Evolutionary conservation across 768 basidiomycete species (phyloP).

Genomic region (Cyclocybe aegerita): DNA sequence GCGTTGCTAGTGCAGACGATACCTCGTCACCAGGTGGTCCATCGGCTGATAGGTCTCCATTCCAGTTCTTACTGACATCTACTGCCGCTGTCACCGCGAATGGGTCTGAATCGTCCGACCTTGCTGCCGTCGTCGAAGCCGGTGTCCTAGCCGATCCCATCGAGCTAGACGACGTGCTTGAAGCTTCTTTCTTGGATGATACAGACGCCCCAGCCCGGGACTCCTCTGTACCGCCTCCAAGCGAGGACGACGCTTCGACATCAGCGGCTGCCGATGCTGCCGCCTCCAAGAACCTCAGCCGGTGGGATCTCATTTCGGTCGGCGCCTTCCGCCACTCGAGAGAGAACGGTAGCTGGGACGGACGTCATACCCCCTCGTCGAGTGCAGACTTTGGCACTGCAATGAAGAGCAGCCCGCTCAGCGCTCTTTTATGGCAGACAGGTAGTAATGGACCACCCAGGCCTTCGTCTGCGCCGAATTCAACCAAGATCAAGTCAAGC

Average conservation of each 20-base stretch:
- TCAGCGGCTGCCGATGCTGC: constrained; percentile 32
- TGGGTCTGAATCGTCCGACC: constrained; percentile 9
- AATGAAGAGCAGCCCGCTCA: constrained; percentile 56
- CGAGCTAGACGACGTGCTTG: constrained; percentile 74
- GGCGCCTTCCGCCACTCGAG: constrained; percentile 70
- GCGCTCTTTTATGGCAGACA: constrained; percentile 54
- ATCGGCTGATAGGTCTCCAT: constrained; percentile 11
- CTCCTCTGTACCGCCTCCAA: too few relatives aligned
- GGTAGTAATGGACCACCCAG: neutral
- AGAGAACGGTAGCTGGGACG: constrained; percentile 27
- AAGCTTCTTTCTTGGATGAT: constrained; percentile 65
- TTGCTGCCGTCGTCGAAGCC: constrained; percentile 7
- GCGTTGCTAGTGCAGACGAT: constrained; percentile 9
- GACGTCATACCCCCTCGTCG: constrained; percentile 23
- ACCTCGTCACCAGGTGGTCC: constrained; percentile 2
- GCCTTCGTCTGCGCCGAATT: constrained; percentile 7
- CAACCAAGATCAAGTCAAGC: constrained; percentile 18
- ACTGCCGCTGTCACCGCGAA: constrained; percentile 9
- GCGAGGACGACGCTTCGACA: neutral
- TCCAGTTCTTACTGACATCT: constrained; percentile 14
- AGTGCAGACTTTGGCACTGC: constrained; percentile 46
- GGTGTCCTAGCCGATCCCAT: constrained; percentile 43
- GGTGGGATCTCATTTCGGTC: constrained; percentile 78
- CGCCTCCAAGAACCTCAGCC: constrained; percentile 45
- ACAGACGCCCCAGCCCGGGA: neutral